phyloP scores from a whole-genome alignment of 2,329 filamentous ascomycete genomes.

The Talaromyces sp. region DNA sequence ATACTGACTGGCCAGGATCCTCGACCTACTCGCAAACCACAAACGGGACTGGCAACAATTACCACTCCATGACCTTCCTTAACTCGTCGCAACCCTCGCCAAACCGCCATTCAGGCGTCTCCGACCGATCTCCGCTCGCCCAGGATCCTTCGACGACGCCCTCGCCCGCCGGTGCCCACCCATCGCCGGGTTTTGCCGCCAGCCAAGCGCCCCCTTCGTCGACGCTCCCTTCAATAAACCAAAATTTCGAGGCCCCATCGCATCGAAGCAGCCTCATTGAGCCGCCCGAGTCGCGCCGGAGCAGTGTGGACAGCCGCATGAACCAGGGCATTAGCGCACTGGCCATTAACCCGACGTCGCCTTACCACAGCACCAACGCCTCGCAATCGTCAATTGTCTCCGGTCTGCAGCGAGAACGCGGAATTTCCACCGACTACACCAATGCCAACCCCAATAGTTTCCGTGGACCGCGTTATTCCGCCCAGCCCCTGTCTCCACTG shows the following conservation, averaged over 20 bases:
- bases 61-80: conserved; percentile 39
- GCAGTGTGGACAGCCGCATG: conserved; percentile 46
- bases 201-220: conserved; percentile 31
- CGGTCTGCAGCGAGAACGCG: conserved; percentile 37
- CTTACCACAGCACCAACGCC: conserved; percentile 43
- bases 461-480: conserved; percentile 37
- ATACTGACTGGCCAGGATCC: conserved; percentile 34
- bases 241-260: conserved; percentile 49
- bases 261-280: conserved; percentile 39
- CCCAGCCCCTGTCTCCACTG: conserved; percentile 37
- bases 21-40: conserved; percentile 46
- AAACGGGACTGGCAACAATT: conserved; percentile 37
- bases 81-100: conserved; percentile 43
- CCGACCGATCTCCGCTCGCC: conserved; percentile 37
- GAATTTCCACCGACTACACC: conserved; percentile 35
- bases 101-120: conserved; percentile 32
- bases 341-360: conserved; percentile 42
- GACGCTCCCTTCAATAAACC: conserved; percentile 54
- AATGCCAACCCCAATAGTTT: conserved; percentile 24
- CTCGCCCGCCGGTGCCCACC: conserved; percentile 33
- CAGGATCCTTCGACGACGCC: conserved; percentile 34
- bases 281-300: conserved; percentile 43
- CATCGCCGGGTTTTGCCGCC: conserved; percentile 33
- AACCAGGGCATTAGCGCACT: conserved; percentile 46
- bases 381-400: conserved; percentile 44